Evolutionary conservation across 257 asterid genomes (phyloP).

Genomic region (Salvia hispanica): DNA sequence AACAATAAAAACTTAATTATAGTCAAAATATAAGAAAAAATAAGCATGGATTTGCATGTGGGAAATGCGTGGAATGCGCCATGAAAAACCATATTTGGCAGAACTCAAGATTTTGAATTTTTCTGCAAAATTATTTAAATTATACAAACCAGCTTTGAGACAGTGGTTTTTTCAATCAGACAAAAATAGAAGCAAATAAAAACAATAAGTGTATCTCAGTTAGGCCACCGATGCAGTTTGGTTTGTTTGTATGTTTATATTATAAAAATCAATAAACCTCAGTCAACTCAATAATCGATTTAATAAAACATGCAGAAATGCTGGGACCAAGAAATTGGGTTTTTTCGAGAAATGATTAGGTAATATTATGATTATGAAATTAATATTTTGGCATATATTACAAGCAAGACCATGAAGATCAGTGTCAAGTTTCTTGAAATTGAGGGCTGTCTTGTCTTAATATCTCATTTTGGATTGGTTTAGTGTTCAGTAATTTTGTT

Average conservation of each 20-base stretch:
- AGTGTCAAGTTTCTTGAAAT: constrained; percentile 30
- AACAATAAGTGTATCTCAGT: constrained; percentile 48
- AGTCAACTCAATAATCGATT: constrained; percentile 44
- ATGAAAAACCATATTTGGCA: constrained; percentile 33
- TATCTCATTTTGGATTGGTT: constrained; percentile 14
- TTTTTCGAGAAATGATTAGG: constrained; percentile 33
- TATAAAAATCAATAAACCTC: constrained; percentile 29
- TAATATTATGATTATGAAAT: constrained; percentile 20
- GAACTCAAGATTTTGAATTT: constrained; percentile 37
- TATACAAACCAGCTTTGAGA: constrained; percentile 27
- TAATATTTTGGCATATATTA: constrained; percentile 26
- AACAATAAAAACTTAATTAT: background rate
- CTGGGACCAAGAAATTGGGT: constrained; percentile 44
- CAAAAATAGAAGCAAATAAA: constrained; percentile 33
- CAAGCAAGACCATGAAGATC: constrained; percentile 33
- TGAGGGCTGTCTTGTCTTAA: constrained; percentile 25
- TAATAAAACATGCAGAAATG: constrained; percentile 28
- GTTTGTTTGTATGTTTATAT: constrained; percentile 33
- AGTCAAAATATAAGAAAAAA: background rate
- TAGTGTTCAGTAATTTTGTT: constrained; percentile 3
- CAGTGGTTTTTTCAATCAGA: constrained; percentile 18
- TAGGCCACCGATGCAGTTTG: constrained; percentile 41
- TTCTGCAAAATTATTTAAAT: constrained; percentile 19
- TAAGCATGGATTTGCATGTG: constrained; percentile 45
- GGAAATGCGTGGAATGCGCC: constrained; percentile 44